Conservation (phyloP, 176 grass and related monocot species). For the Saccharum spontaneum region DNA sequence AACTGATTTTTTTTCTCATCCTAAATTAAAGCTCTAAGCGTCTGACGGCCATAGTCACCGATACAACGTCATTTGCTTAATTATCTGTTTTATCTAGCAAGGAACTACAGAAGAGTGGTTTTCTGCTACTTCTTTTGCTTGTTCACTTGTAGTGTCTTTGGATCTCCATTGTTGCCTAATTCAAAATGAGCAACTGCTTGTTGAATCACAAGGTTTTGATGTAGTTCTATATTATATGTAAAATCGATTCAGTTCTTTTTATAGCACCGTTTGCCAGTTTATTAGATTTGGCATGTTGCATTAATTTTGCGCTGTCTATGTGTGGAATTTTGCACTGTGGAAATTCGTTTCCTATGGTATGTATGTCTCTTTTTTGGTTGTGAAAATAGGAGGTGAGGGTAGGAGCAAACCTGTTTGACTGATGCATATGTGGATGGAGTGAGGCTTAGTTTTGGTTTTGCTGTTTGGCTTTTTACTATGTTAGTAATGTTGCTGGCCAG, state of each 20-base stretch:
- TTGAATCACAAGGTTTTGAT: slow-evolving; percentile 1
- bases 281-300: background rate
- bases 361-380: background rate
- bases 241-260: background rate
- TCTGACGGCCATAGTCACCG: background rate
- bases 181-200: slow-evolving; percentile 14
- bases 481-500: background rate
- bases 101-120: background rate
- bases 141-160: background rate
- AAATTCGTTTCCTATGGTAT: background rate
- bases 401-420: background rate
- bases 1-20: background rate
- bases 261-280: background rate
- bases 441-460: background rate
- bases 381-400: background rate
- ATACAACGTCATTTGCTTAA: background rate
- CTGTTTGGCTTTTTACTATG: background rate
- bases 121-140: slow-evolving; percentile 17
- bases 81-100: slow-evolving; percentile 12
- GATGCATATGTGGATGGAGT: background rate
- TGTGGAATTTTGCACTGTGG: background rate
- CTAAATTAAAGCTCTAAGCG: background rate
- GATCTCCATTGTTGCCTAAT: slow-evolving; percentile 9
- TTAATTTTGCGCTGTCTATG: background rate
- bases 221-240: background rate